Evolutionary conservation across 1,284 basidiomycete species (phyloP).

Genomic region (Xerocomus nothofagi): DNA sequence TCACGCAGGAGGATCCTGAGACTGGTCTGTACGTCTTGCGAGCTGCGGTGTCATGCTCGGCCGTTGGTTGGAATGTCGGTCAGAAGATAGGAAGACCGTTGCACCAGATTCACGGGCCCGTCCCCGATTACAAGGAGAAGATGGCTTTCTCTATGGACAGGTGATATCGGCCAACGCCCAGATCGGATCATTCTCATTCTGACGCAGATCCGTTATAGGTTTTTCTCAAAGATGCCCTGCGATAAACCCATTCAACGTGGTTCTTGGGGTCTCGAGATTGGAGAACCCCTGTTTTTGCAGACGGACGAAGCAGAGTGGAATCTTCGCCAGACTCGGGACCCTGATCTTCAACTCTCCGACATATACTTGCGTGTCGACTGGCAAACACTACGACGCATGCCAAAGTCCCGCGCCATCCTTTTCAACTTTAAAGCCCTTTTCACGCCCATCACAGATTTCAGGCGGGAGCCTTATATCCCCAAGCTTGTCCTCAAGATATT

Average conservation of each 20-base stretch:
- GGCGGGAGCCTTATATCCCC: constrained; percentile 48
- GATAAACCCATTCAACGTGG: constrained; percentile 52
- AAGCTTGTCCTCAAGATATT: constrained; percentile 43
- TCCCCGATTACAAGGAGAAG: constrained; percentile 50
- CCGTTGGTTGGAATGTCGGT: constrained; percentile 48
- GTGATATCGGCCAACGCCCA: constrained; percentile 25
- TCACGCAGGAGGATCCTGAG: constrained; percentile 41
- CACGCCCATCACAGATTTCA: constrained; percentile 45
- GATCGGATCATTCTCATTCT: background rate
- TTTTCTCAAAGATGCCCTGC: constrained; percentile 45
- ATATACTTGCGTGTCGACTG: constrained; percentile 51
- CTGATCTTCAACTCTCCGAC: constrained; percentile 39
- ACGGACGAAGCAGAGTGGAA: constrained; percentile 37
- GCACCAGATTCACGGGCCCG: constrained; percentile 45
- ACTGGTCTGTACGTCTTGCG: constrained; percentile 44
- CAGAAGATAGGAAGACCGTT: constrained; percentile 49
- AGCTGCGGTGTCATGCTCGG: constrained; percentile 45
- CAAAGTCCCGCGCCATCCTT: constrained; percentile 44
- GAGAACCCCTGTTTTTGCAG: constrained; percentile 47
- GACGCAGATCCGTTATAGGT: constrained; percentile 32
- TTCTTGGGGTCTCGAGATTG: constrained; percentile 50
- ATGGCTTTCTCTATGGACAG: constrained; percentile 50
- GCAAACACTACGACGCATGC: constrained; percentile 53
- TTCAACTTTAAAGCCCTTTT: constrained; percentile 56
- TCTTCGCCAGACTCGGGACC: constrained; percentile 35